phyloP scores from a whole-genome alignment of 495 filamentous ascomycete genomes.

The Copromyces sp. region DNA sequence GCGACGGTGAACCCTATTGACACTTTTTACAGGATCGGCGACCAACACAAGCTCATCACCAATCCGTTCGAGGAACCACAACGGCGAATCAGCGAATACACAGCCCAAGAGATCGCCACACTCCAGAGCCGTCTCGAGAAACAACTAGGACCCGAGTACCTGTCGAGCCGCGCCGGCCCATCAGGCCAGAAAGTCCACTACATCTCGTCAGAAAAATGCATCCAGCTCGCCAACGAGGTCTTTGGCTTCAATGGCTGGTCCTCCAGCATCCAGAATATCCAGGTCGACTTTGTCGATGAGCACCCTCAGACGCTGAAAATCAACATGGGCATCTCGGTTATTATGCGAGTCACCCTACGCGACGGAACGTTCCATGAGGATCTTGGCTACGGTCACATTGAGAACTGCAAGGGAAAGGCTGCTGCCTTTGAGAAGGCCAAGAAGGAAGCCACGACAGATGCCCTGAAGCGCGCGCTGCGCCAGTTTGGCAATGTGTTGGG shows the following conservation, averaged over 20 bases:
- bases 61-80: conserved; percentile 73
- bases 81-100: conserved; percentile 64
- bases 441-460: conserved; percentile 95
- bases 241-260: conserved; percentile 99
- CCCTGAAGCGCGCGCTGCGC: conserved; percentile 74
- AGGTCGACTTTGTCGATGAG: conserved; percentile 77
- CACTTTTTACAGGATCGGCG: conserved; percentile 52
- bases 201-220: conserved; percentile 84
- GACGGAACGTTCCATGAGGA: conserved; percentile 97
- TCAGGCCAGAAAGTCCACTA: conserved; percentile 82
- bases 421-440: conserved; percentile 95
- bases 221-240: conserved; percentile 91
- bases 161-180: conserved; percentile 72
- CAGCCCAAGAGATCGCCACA: conserved; percentile 80
- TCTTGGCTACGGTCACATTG: conserved; percentile 88
- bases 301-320: conserved; percentile 52
- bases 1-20: not conserved
- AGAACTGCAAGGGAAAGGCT: conserved; percentile 90
- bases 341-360: conserved; percentile 75
- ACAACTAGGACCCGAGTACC: conserved; percentile 93
- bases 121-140: conserved; percentile 78
- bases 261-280: conserved; percentile 74
- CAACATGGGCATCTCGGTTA: conserved; percentile 73
- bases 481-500: conserved; percentile 95
- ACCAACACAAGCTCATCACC: conserved; percentile 52